A percentile compares a stretch with the other conserved stretches of the same genome.
These are phyloP conservation scores for Didymosphaeria variabile DNA, from an alignment of 2,329 filamentous ascomycete genomes.

Conservation along the genomic window DNA sequence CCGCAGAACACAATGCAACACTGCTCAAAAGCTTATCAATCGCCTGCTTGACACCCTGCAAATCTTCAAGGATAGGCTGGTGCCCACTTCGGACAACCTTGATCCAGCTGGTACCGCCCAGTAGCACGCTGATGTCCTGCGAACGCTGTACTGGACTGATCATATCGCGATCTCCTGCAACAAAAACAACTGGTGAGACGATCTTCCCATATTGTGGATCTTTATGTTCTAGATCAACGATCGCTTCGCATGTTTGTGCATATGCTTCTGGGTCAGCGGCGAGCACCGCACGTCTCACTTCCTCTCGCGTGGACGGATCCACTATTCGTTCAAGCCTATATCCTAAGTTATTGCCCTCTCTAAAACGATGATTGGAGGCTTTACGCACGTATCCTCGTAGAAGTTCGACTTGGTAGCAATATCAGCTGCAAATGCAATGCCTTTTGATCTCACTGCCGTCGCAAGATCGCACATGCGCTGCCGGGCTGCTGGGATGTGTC, in stretches of 20 bases:
- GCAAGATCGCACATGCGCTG: constrained; percentile 22
- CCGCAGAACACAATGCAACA: not conserved
- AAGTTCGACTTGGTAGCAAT: constrained; percentile 14
- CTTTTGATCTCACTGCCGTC: constrained; percentile 11
- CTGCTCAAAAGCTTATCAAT: constrained; percentile 5
- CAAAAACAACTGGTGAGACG: constrained; percentile 10
- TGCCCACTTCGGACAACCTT: constrained; percentile 16
- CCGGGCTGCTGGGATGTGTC: constrained; percentile 17
- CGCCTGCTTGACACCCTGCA: not conserved
- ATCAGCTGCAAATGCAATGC: constrained; percentile 17
- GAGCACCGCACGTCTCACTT: constrained; percentile 11
- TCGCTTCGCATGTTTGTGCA: constrained; percentile 22
- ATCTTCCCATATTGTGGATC: constrained; percentile 18
- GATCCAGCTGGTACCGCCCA: constrained; percentile 4
- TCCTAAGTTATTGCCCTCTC: no score
- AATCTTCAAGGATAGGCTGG: constrained; percentile 13
- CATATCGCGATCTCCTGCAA: constrained; percentile 12
- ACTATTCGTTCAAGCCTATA: not conserved
- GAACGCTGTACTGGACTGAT: constrained; percentile 13
- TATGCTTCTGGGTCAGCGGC: constrained; percentile 18
- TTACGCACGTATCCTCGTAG: not conserved
- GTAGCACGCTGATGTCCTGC: not conserved
- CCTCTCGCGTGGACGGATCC: constrained; percentile 5
- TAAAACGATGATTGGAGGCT: no score
- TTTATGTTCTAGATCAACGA: constrained; percentile 15